Conservation (phyloP, 768 basidiomycete genomes). For the Amanita pallidorosea region DNA sequence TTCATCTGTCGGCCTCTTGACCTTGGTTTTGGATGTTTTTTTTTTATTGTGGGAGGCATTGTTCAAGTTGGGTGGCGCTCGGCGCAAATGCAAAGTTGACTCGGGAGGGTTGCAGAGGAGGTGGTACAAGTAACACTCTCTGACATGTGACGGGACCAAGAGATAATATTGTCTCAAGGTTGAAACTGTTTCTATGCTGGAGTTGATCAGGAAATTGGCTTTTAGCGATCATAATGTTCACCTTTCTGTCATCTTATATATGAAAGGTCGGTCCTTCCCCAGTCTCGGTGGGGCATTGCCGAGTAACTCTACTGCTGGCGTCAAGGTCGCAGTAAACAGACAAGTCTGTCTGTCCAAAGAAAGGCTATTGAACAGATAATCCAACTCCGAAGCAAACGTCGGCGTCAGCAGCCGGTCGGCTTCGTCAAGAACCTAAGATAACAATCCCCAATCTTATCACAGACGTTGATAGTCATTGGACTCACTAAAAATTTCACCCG, state of each 20-base stretch:
- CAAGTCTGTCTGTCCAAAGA: conserved; percentile 90
- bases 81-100: conserved; percentile 57
- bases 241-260: conserved; percentile 70
- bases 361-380: conserved; percentile 63
- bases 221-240: conserved; percentile 16
- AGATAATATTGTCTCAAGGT: conserved; percentile 84
- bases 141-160: conserved; percentile 89
- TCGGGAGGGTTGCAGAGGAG: conserved; percentile 85
- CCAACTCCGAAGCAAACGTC: conserved; percentile 81
- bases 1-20: conserved; percentile 27
- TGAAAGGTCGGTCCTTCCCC: conserved; percentile 82
- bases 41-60: conserved; percentile 23
- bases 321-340: conserved; percentile 93
- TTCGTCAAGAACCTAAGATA: conserved; percentile 79
- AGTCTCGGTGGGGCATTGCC: conserved; percentile 60
- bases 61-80: conserved; percentile 43
- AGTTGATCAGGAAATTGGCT: conserved; percentile 4
- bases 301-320: conserved; percentile 72
- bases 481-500: conserved; percentile 78
- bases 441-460: not conserved
- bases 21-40: conserved; percentile 18
- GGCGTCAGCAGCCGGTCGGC: conserved; percentile 87
- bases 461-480: conserved; percentile 1
- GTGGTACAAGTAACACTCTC: conserved; percentile 86
- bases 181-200: conserved; percentile 81